Conservation (phyloP, 768 basidiomycete genomes). For the Pulveroboletus sp. region DNA sequence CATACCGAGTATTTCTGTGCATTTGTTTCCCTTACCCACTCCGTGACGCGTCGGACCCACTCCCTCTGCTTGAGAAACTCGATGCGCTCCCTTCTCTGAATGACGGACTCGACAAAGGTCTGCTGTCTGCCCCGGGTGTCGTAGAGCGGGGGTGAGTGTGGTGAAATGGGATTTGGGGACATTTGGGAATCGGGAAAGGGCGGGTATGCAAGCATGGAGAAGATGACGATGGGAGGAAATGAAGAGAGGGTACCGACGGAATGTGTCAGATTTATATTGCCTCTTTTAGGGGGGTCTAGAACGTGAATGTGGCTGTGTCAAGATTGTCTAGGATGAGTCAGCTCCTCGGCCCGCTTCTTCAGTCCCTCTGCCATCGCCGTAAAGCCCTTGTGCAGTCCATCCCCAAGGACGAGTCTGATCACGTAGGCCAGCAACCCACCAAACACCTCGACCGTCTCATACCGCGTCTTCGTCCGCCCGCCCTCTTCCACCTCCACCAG, state of each 20-base stretch:
- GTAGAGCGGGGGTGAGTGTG: constrained; percentile 24
- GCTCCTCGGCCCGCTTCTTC: constrained; percentile 48
- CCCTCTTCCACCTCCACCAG: constrained; percentile 44
- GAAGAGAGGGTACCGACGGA: constrained; percentile 1
- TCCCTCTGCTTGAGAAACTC: constrained; percentile 50
- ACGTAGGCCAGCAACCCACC: constrained; percentile 53
- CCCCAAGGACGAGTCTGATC: constrained; percentile 42
- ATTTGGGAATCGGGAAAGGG: constrained; percentile 11
- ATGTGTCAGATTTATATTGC: constrained; percentile 19
- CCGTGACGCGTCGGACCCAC: constrained; percentile 39
- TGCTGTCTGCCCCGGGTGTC: constrained; percentile 45
- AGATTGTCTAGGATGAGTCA: constrained; percentile 28
- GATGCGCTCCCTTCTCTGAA: constrained; percentile 49
- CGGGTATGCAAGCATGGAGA: constrained; percentile 20
- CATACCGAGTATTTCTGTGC: constrained; percentile 26
- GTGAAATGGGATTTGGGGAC: constrained; percentile 11
- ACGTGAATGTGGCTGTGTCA: constrained; percentile 23
- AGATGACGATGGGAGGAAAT: constrained; percentile 1
- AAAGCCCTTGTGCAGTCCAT: constrained; percentile 45
- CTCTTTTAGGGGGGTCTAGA: constrained; percentile 21
- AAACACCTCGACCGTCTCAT: constrained; percentile 65
- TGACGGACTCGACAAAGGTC: constrained; percentile 41
- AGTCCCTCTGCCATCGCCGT: constrained; percentile 55
- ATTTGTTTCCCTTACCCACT: constrained; percentile 35
- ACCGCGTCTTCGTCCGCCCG: constrained; percentile 49